phyloP scores from a whole-genome alignment of 345 rosid genomes.

The Physaria fendleri region DNA sequence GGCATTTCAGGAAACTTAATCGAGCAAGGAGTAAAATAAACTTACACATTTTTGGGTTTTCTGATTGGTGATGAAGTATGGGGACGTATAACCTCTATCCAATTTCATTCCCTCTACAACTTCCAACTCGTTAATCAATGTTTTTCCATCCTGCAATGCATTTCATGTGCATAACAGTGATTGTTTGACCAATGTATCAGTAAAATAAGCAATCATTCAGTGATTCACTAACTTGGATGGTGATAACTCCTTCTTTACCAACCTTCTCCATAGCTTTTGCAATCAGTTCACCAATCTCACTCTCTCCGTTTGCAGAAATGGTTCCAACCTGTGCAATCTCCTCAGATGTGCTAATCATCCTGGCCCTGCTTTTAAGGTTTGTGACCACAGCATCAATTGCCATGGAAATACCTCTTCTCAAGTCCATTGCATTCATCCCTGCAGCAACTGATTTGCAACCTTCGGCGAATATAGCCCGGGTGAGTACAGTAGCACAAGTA shows the following conservation, averaged over 20 bases:
- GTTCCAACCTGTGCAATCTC: constrained; percentile 99
- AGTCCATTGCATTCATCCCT: constrained; percentile 97
- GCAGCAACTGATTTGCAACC: constrained; percentile 99
- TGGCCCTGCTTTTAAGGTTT: constrained; percentile 73
- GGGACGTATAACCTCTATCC: constrained; percentile 91
- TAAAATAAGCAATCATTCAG: background rate
- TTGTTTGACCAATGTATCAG: background rate
- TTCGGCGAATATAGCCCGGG: constrained; percentile 76
- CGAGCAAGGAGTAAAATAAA: background rate
- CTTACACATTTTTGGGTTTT: constrained; percentile 97
- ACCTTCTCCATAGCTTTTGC: constrained; percentile 99
- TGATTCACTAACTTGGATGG: constrained; percentile 57
- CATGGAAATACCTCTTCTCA: constrained; percentile 88
- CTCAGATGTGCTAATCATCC: constrained; percentile 95
- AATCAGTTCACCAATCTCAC: constrained; percentile 92
- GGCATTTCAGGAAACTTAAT: background rate
- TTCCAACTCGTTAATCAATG: constrained; percentile 82
- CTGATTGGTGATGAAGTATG: constrained; percentile 78
- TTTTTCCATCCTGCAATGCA: constrained; percentile 76
- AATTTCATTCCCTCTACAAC: constrained; percentile 98
- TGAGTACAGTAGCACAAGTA: constrained; percentile 90
- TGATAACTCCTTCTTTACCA: constrained; percentile 97
- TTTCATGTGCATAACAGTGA: background rate
- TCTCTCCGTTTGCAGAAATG: constrained; percentile 92
- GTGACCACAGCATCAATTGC: constrained; percentile 92